phyloP scores from a whole-genome alignment of 1,284 basidiomycete species.

The Ceratobasidium sp. region DNA sequence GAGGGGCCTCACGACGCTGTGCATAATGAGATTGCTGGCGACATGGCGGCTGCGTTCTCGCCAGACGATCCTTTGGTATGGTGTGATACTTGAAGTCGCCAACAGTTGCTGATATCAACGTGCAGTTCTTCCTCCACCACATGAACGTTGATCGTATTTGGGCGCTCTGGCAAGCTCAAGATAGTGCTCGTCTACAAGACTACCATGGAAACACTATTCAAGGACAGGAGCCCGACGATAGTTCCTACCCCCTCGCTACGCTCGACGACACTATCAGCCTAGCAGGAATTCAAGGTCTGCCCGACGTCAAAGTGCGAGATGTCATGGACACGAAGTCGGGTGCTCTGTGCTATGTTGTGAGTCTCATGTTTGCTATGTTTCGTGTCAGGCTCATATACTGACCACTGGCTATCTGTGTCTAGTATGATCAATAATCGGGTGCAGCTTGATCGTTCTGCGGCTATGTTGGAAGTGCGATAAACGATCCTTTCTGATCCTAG shows the following conservation, averaged over 20 bases:
- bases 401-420: background rate
- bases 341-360: constrained; percentile 40
- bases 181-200: constrained; percentile 7
- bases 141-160: constrained; percentile 46
- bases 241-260: constrained; percentile 13
- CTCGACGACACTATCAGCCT: constrained; percentile 30
- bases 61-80: constrained; percentile 35
- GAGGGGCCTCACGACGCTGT: constrained; percentile 40
- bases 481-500: too few species aligned
- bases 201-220: constrained; percentile 36
- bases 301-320: constrained; percentile 39
- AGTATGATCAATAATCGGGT: constrained; percentile 35
- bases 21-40: constrained; percentile 34
- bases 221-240: constrained; percentile 29
- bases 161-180: constrained; percentile 45
- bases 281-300: constrained; percentile 24
- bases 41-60: constrained; percentile 36
- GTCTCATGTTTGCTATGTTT: background rate
- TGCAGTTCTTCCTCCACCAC: constrained; percentile 45
- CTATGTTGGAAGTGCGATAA: too few species aligned
- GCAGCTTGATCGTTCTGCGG: too few species aligned
- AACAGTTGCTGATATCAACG: background rate
- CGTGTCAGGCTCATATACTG: background rate
- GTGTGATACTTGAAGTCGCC: background rate
- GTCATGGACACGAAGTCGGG: constrained; percentile 42